Evolutionary conservation across 495 filamentous ascomycete species (phyloP).

Genomic region (Talaromyces borbonicus): DNA sequence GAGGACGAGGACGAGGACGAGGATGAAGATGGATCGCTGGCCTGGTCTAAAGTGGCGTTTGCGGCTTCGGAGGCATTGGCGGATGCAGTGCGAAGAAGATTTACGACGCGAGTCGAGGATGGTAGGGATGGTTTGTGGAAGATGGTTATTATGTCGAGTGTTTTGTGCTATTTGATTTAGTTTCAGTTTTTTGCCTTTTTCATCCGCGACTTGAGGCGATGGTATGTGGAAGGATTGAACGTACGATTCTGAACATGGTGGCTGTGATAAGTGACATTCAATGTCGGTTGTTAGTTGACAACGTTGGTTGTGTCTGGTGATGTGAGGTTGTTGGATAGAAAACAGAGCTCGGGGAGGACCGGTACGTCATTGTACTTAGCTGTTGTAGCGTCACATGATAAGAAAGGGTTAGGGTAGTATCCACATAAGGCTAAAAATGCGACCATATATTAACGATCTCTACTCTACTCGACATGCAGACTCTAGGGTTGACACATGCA

Average conservation of each 20-base stretch:
- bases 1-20: background rate
- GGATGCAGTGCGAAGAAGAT: constrained; percentile 58
- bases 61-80: constrained; percentile 48
- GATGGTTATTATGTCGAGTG: constrained; percentile 86
- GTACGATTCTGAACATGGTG: constrained; percentile 4
- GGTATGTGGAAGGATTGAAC: background rate
- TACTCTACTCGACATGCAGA: no score
- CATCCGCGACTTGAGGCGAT: background rate
- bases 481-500: no score
- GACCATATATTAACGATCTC: no score
- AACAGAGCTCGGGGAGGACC: no score
- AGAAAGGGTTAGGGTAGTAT: background rate
- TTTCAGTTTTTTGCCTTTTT: background rate
- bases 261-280: background rate
- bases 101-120: constrained; percentile 55
- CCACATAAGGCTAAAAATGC: no score
- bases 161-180: constrained; percentile 57
- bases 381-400: background rate
- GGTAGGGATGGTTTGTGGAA: constrained; percentile 71
- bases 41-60: constrained; percentile 49
- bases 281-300: background rate
- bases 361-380: constrained; percentile 2
- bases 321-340: background rate
- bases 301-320: background rate
- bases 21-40: constrained; percentile 35